These are phyloP conservation scores for Picea mariana DNA, from an alignment of 83 land plant species.

Conservation along the genomic window DNA sequence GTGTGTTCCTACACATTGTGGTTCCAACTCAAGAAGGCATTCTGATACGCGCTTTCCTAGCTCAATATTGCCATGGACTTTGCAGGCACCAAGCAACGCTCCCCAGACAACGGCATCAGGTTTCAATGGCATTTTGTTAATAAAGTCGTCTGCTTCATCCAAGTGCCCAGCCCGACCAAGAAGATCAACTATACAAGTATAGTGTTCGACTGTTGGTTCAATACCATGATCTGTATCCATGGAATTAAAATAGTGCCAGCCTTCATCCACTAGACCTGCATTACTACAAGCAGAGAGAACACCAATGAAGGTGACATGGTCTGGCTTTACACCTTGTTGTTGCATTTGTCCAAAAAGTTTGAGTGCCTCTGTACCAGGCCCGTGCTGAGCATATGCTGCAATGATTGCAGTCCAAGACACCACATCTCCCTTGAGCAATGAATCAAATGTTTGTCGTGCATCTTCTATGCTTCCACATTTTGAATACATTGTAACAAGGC, in stretches of 20 bases:
- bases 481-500: constrained; percentile 58
- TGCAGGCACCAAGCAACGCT: constrained; percentile 60
- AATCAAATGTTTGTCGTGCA: constrained; percentile 37
- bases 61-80: constrained; percentile 46
- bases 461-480: constrained; percentile 53
- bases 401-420: constrained; percentile 60
- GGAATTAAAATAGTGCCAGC: constrained; percentile 37
- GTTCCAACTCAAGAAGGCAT: constrained; percentile 47
- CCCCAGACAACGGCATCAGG: constrained; percentile 56
- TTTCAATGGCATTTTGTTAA: constrained; percentile 47
- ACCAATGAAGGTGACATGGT: constrained; percentile 48
- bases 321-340: constrained; percentile 27
- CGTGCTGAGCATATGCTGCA: constrained; percentile 54
- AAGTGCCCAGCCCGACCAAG: constrained; percentile 53
- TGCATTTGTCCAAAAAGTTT: constrained; percentile 42
- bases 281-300: constrained; percentile 66
- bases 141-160: constrained; percentile 40
- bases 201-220: constrained; percentile 44
- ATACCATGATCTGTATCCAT: constrained; percentile 40
- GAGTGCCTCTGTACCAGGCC: constrained; percentile 35
- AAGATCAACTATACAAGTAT: constrained; percentile 60
- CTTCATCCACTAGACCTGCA: constrained; percentile 51
- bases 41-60: constrained; percentile 39
- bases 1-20: constrained; percentile 46
- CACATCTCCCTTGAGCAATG: constrained; percentile 33